Evolutionary conservation across 805 yeast genomes (phyloP).

Genomic region (Lachancea quebecensis): DNA sequence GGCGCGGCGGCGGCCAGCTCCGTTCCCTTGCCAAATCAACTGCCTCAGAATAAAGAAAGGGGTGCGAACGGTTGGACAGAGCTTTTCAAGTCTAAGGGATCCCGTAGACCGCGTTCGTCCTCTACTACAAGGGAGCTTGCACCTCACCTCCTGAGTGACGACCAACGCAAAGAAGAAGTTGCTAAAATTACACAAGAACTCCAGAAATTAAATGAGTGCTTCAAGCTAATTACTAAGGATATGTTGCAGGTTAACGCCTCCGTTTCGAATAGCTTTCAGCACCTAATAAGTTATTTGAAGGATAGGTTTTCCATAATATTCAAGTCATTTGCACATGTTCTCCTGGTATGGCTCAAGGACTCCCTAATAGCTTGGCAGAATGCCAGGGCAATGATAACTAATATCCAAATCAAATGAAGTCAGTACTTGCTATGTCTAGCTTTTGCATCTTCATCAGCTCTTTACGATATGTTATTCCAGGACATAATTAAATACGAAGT

Average conservation of each 20-base stretch:
- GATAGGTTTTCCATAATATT: slow-evolving; percentile 27
- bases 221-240: slow-evolving; percentile 32
- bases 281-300: slow-evolving; percentile 24
- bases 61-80: slow-evolving; percentile 5
- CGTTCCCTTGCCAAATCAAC: neutral
- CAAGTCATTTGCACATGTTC: slow-evolving; percentile 28
- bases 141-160: slow-evolving; percentile 30
- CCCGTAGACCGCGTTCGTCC: slow-evolving; percentile 11
- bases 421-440: neutral
- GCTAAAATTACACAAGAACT: slow-evolving; percentile 32
- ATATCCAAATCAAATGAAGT: slow-evolving; percentile 3
- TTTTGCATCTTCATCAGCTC: too few relatives aligned
- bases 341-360: slow-evolving; percentile 34
- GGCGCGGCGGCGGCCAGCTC: neutral
- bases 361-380: slow-evolving; percentile 36
- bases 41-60: neutral
- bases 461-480: neutral
- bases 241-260: slow-evolving; percentile 33
- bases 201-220: slow-evolving; percentile 35
- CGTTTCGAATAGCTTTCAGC: slow-evolving; percentile 26
- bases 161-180: slow-evolving; percentile 35
- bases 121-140: slow-evolving; percentile 23
- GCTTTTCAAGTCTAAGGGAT: slow-evolving; percentile 5
- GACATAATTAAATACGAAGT: neutral
- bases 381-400: slow-evolving; percentile 23